Evolutionary conservation across 2,329 filamentous ascomycete species (phyloP), one percentile per base, ranked within the genome.

Genomic region (Diplodia corticola): DNA sequence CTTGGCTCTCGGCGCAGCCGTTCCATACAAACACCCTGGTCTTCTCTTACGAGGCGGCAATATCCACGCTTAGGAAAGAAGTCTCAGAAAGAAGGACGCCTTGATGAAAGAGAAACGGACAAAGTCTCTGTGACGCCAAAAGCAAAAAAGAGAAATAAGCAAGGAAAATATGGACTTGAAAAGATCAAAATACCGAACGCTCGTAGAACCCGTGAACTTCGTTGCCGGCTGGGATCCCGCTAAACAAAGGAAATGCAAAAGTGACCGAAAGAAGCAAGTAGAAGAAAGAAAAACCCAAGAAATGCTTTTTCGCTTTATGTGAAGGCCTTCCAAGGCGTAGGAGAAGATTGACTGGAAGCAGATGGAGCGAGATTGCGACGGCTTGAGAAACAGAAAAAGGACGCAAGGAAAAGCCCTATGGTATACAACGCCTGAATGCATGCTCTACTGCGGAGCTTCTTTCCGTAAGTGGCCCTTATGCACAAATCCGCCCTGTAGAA

Each of bases 401-500:
- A 44, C 40, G 40, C 9, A 44, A 37, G 51, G n/a, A 49, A 65
- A 57, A 40, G 46, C 50, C 51, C 37, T 50, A 40, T 65, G 63
- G 63, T 65, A 65, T 65, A 65, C 63, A 65, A 65, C 63, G 63
- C 63, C 63, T 33, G 51, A 33, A 59, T 57, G 51, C 53, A 65
- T 65, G 63, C 63, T 49, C 44, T 65, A 49, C 57, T 61, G 26
- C 17, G 37, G 48, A 63, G 37, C 5, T 20, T 24, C 30, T 10
- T 46, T 59, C 57, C n/a, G 30, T 53, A 17, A 20, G 20, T 50
- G 22, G 30, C 40, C 33, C 49, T n/a, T 63, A 63, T 63, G 33
- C 60, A 63, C 60, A 63, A 26, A 53, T 20, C 30, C 22, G 15
- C 20, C 30, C 30, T 26, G 13, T 24, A 13, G 5, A 28, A 28